These are phyloP conservation scores for Penicillium sclerotigenum DNA, from an alignment of 2,329 filamentous ascomycete genomes.

Conservation along the genomic window DNA sequence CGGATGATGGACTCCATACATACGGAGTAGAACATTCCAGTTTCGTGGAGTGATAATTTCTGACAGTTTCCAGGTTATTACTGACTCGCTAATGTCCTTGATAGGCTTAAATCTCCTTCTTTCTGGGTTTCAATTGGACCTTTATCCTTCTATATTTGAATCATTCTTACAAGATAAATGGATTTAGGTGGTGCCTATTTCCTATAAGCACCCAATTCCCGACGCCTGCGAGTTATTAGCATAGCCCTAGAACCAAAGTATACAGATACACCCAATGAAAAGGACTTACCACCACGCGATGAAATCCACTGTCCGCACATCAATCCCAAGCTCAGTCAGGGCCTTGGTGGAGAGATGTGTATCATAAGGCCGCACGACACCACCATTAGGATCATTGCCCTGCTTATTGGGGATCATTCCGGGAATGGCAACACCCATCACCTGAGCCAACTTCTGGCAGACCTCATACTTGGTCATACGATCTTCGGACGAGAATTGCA, in stretches of 20 bases:
- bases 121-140: neutral
- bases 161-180: neutral
- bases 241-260: slow-evolving; percentile 7
- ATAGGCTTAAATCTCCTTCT: neutral
- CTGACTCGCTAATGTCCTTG: neutral
- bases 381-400: slow-evolving; percentile 67
- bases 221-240: slow-evolving; percentile 25
- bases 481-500: slow-evolving; percentile 87
- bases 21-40: neutral
- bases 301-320: slow-evolving; percentile 72
- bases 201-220: slow-evolving; percentile 29
- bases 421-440: slow-evolving; percentile 70
- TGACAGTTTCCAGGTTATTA: neutral
- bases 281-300: slow-evolving; percentile 68
- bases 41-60: neutral
- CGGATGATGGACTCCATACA: neutral
- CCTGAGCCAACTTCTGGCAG: slow-evolving; percentile 70
- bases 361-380: slow-evolving; percentile 78
- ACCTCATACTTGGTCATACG: slow-evolving; percentile 88
- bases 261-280: slow-evolving; percentile 4
- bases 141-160: neutral
- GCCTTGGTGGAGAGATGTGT: slow-evolving; percentile 78
- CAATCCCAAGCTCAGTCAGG: slow-evolving; percentile 69
- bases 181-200: neutral
- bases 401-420: slow-evolving; percentile 65